These are phyloP conservation scores for Sicyos baderoa DNA, from an alignment of 306 rosid genomes.

Conservation along the genomic window DNA sequence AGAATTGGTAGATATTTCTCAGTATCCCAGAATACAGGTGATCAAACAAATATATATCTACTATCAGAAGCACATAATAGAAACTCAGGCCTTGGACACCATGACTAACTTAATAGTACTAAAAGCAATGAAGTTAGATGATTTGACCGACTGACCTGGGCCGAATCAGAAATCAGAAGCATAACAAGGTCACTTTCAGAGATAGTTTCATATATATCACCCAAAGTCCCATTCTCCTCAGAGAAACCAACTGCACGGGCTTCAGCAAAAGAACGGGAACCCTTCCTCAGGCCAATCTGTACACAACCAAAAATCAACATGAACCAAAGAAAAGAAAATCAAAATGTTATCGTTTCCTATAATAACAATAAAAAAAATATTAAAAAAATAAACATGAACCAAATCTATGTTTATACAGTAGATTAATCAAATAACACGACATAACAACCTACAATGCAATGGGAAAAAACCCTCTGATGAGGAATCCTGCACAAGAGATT, in stretches of 20 bases:
- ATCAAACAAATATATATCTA: neutral
- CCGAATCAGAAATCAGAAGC: constrained; percentile 90
- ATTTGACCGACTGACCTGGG: constrained; percentile 47
- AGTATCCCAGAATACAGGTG: neutral
- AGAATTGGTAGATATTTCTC: neutral
- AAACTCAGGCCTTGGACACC: neutral
- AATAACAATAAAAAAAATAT: too few relatives aligned
- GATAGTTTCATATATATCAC: constrained; percentile 81
- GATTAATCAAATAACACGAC: neutral
- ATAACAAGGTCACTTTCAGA: constrained; percentile 83
- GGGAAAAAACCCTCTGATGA: neutral
- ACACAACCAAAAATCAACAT: neutral
- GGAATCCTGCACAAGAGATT: neutral
- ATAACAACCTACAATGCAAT: neutral
- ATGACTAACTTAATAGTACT: neutral
- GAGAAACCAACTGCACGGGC: constrained; percentile 84
- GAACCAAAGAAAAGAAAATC: too few relatives aligned
- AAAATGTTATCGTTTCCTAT: too few relatives aligned
- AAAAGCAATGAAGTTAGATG: neutral
- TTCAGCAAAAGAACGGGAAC: constrained; percentile 78
- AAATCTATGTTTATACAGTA: neutral
- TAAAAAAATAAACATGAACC: neutral
- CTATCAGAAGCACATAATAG: neutral
- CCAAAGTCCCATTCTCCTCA: constrained; percentile 89
- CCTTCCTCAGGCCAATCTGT: constrained; percentile 95